These are phyloP conservation scores for Ilex aquifolium DNA, from an alignment of 257 asterid genomes.

Conservation along the genomic window DNA sequence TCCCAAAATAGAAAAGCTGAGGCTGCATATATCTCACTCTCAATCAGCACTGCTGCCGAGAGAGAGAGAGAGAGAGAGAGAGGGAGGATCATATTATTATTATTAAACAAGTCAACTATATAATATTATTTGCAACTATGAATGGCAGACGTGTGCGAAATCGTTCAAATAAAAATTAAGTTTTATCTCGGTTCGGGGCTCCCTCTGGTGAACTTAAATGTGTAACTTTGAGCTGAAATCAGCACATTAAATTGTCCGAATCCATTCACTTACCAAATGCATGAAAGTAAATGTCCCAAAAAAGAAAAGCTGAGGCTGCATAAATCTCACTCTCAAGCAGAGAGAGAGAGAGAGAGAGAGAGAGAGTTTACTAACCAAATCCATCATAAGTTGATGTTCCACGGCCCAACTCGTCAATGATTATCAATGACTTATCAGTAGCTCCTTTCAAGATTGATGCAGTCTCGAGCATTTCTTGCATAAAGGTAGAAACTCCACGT, in stretches of 20 bases:
- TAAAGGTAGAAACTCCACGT: slow-evolving; percentile 97
- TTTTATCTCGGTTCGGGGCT: no score
- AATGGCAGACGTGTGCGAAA: no score
- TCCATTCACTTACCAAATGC: background rate
- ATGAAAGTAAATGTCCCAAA: background rate
- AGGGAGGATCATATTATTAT: no score
- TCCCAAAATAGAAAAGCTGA: background rate
- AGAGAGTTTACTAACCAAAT: slow-evolving; percentile 60
- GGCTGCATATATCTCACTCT: background rate
- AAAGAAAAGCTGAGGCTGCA: background rate
- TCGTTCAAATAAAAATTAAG: no score
- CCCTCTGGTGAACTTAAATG: no score
- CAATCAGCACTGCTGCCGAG: no score
- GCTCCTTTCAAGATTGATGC: slow-evolving; percentile 99
- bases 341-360: slow-evolving; percentile 2
- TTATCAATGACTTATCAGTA: slow-evolving; percentile 72
- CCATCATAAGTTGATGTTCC: slow-evolving; percentile 99
- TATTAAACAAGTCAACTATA: no score
- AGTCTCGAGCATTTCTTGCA: slow-evolving; percentile 99
- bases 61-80: slow-evolving; percentile 3
- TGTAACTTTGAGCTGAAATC: no score
- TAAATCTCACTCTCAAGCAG: background rate
- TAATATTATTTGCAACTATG: no score
- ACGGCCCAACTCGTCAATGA: slow-evolving; percentile 97
- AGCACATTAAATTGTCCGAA: no score